Evolutionary conservation across 2,329 filamentous ascomycete genomes (phyloP).

Genomic region (Penicillium sp.): DNA sequence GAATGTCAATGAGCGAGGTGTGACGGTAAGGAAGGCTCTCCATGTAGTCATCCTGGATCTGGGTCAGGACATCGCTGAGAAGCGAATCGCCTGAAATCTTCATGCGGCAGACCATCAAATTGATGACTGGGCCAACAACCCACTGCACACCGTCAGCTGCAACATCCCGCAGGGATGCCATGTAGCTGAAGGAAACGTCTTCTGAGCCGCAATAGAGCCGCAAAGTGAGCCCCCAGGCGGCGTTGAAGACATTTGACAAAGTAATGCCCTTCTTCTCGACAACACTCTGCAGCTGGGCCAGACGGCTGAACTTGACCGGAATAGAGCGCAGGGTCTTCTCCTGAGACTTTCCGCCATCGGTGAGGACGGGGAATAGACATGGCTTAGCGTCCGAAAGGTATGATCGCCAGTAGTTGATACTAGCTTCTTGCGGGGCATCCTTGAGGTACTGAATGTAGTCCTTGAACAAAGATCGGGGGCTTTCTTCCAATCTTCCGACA

Average conservation of each 20-base stretch:
- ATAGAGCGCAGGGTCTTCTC: slow-evolving; percentile 31
- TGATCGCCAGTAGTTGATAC: slow-evolving; percentile 39
- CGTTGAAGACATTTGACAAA: slow-evolving; percentile 60
- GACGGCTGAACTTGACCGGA: slow-evolving; percentile 28
- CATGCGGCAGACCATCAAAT: slow-evolving; percentile 47
- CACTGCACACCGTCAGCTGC: slow-evolving; percentile 42
- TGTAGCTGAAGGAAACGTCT: slow-evolving; percentile 58
- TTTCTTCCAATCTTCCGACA: slow-evolving; percentile 39
- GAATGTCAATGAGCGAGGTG: slow-evolving; percentile 47
- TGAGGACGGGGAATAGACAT: slow-evolving; percentile 37
- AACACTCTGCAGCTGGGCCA: slow-evolving; percentile 33
- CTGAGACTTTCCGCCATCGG: slow-evolving; percentile 22
- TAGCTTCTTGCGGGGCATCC: slow-evolving; percentile 23
- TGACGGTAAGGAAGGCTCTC: slow-evolving; percentile 46
- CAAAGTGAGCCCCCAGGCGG: slow-evolving; percentile 68
- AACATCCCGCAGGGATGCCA: slow-evolving; percentile 42
- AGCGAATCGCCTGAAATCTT: slow-evolving; percentile 31
- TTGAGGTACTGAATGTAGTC: slow-evolving; percentile 35
- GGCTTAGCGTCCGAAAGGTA: slow-evolving; percentile 37
- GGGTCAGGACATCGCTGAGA: slow-evolving; percentile 40
- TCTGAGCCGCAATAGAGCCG: slow-evolving; percentile 64
- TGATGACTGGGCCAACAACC: slow-evolving; percentile 49
- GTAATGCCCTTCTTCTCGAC: slow-evolving; percentile 49
- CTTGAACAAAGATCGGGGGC: slow-evolving; percentile 36
- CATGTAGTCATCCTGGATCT: slow-evolving; percentile 49